Evolutionary conservation across 768 basidiomycete species (phyloP).

Genomic region (Lactarius quietus): DNA sequence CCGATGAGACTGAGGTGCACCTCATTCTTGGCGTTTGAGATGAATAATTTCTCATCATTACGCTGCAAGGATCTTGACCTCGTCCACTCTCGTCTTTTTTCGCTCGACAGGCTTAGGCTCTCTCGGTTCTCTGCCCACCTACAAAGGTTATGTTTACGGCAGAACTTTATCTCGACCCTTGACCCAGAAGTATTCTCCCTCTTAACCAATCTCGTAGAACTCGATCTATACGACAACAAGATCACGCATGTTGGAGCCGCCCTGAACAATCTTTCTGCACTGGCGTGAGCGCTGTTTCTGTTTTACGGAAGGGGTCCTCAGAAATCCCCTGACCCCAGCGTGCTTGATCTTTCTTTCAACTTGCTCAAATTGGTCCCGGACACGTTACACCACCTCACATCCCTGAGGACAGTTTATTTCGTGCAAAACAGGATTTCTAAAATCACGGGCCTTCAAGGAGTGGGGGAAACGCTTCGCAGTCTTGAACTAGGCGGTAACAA

Average conservation of each 20-base stretch:
- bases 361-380: conserved; percentile 71
- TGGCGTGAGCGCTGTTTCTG: conserved; percentile 46
- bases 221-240: conserved; percentile 97
- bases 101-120: conserved; percentile 63
- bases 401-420: conserved; percentile 80
- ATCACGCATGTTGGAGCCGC: conserved; percentile 70
- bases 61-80: conserved; percentile 75
- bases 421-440: conserved; percentile 93
- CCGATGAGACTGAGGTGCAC: conserved; percentile 79
- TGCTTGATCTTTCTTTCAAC: conserved; percentile 94
- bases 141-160: conserved; percentile 75
- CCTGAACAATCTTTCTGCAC: conserved; percentile 50
- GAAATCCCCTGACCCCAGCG: conserved; percentile 40
- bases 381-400: conserved; percentile 50
- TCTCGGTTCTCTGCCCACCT: conserved; percentile 67
- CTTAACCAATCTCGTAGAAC: conserved; percentile 71
- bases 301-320: background rate
- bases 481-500: conserved; percentile 93
- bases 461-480: conserved; percentile 60
- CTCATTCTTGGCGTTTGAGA: background rate
- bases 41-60: conserved; percentile 7
- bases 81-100: conserved; percentile 71
- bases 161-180: conserved; percentile 74
- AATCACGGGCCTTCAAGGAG: conserved; percentile 61
- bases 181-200: conserved; percentile 68